Base-by-base conservation (phyloP, 495 filamentous ascomycete genomes). In the Hypomontagnella submonticulosa region DNA sequence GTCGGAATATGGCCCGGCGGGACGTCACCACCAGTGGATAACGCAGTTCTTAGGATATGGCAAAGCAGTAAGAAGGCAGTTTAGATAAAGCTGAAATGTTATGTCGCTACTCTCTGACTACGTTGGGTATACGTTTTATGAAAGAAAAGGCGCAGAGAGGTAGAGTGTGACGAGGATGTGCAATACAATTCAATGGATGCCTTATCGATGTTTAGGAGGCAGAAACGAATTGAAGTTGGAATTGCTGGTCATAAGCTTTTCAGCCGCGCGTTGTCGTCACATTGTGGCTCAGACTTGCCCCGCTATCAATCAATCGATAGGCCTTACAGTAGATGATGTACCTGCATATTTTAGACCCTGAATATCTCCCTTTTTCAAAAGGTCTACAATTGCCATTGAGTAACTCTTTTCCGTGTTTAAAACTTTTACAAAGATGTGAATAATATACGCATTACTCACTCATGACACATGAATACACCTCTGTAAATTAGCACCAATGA, bases 241-340 rank as follows among this genome's bases (percentile, higher is more conserved):
- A 40, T 46, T 38, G 19, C 15, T 51, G 52, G 37, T 33, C 37
- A 38, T 52, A 44, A 36, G 44, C 30, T 57, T 61, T 36, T 48
- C 36, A 67, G 63, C 58, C 52, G 53, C 53, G 4, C 48, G 36
- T 33, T 63, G 58, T 63, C 65, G 65, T 68, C 65, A 68, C 65
- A 33, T 49, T 68, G 65, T 68, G 65, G 65, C 65, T 40, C 49
- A 62, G 54, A 34, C 23, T 15, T 52, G 41, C 16, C 52, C 51
- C 53, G 11, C 52, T 13, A 12, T n/a, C 6, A 10, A 4, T 23
- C 3, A 41, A 57, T 46, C 32, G 4, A 38, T 38, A 38, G 2
- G 36, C 12, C 15, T 4, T 13, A 43, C 11, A 38, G 37, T 18
- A n/a, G 16, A 48, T 4, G 12, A 33, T 50, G 30, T 50, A 12